Conservation (phyloP, 176 grass and related monocot genomes). For the Eragrostis curvula region DNA sequence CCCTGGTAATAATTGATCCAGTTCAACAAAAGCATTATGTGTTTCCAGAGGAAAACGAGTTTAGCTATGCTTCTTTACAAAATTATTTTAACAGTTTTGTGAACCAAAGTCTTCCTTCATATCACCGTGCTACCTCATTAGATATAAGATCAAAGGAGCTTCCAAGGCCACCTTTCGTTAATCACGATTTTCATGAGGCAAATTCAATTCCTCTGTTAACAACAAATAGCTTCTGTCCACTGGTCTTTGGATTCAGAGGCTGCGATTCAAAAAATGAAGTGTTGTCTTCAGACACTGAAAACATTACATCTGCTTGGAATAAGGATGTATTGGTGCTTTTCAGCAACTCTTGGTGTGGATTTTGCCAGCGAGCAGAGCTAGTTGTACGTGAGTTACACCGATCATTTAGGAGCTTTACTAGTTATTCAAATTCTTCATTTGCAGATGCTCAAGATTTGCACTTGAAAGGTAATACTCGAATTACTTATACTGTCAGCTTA, state of each 20-base stretch:
- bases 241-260: conserved; percentile 64
- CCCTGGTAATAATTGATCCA: conserved; percentile 88
- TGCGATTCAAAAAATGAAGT: conserved; percentile 55
- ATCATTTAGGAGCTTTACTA: conserved; percentile 68
- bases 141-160: conserved; percentile 57
- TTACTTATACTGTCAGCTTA: conserved; percentile 11
- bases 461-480: conserved; percentile 64
- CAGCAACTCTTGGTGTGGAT: conserved; percentile 96
- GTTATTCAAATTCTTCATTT: conserved; percentile 41
- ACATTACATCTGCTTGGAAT: conserved; percentile 61
- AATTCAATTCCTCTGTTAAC: conserved; percentile 79
- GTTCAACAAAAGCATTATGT: conserved; percentile 69
- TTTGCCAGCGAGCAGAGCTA: conserved; percentile 85
- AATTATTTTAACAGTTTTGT: conserved; percentile 78
- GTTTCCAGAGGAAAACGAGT: conserved; percentile 64
- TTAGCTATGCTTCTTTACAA: conserved; percentile 63
- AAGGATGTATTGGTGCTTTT: conserved; percentile 91
- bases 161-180: conserved; percentile 88
- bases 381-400: conserved; percentile 82
- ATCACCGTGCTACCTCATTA: conserved; percentile 51
- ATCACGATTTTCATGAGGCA: conserved; percentile 86
- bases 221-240: conserved; percentile 66
- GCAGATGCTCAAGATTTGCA: conserved; percentile 48
- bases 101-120: conserved; percentile 72
- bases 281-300: conserved; percentile 43